phyloP scores from a whole-genome alignment of 108 stramenopile species.

The Discostella pseudostelligera region DNA sequence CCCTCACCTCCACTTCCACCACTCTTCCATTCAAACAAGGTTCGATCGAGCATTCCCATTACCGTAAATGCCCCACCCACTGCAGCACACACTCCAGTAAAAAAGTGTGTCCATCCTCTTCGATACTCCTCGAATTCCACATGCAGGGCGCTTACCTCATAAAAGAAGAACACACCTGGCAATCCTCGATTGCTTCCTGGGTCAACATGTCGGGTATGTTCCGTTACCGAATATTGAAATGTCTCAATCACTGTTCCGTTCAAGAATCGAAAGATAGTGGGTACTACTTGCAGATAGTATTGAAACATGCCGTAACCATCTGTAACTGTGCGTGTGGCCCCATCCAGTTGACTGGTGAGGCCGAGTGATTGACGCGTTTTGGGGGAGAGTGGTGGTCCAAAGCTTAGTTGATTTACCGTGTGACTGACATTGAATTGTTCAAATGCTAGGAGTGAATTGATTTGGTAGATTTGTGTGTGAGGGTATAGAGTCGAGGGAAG shows the following conservation, averaged over 20 bases:
- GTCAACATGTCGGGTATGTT: slow-evolving; percentile 92
- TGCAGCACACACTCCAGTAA: slow-evolving; percentile 85
- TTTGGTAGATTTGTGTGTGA: neutral
- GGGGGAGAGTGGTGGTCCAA: slow-evolving; percentile 75
- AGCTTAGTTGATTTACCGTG: slow-evolving; percentile 85
- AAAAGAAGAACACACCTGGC: slow-evolving; percentile 97
- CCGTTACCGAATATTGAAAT: slow-evolving; percentile 96
- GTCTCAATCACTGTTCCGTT: slow-evolving; percentile 81
- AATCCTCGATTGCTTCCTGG: slow-evolving; percentile 88
- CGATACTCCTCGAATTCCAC: slow-evolving; percentile 90
- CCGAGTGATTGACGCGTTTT: slow-evolving; percentile 30
- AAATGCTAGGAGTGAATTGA: slow-evolving; percentile 41
- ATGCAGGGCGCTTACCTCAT: slow-evolving; percentile 93
- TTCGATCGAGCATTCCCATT: slow-evolving; percentile 79
- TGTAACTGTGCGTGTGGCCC: slow-evolving; percentile 51
- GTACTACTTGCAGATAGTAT: slow-evolving; percentile 95
- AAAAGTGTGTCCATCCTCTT: slow-evolving; percentile 80
- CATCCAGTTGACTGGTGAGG: slow-evolving; percentile 75
- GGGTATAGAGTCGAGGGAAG: neutral
- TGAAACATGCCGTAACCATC: slow-evolving; percentile 93
- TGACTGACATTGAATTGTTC: slow-evolving; percentile 92
- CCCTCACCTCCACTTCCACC: slow-evolving; percentile 2
- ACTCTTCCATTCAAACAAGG: slow-evolving; percentile 53
- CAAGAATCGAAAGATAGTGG: slow-evolving; percentile 79
- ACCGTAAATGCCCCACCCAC: slow-evolving; percentile 88